Base-by-base conservation (phyloP, 1,284 basidiomycete genomes). In the Cerrena zonata region DNA sequence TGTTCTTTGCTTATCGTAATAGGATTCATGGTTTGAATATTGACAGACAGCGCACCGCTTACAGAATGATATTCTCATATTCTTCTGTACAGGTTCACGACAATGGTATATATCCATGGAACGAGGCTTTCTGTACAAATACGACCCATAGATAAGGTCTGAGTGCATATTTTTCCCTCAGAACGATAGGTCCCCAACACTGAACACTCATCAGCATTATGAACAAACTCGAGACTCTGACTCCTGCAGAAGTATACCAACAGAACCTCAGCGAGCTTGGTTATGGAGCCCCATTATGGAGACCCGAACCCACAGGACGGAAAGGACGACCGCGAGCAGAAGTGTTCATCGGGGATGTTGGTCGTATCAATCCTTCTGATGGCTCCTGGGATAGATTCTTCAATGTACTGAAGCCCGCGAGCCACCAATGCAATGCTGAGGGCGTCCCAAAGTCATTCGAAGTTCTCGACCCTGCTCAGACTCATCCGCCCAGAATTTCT, bases 261-360 rank as follows among this genome's bases (percentile, higher is more conserved):
- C 12, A 50, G 13, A 39, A 57, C 39, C 53, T 64, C 7, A 45
- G 39, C 10, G 39, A 26, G 13, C 50, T 39, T n/a, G 53, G 54
- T 2, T 38, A 61, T 15, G 62, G 62, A 2, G 52, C 54, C 24
- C 60, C 62, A 2, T 38, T 62, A 12, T 62, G 62, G 61, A 10
- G 44, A 4, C 62, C 62, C 0, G 60, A 64, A 24, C 54, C 53
- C 2, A 49, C 50, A 15, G 40, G 24, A 0, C 12, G 49, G 1
- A 46, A 42, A 11, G n/a, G n/a, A n/a, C n/a, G n/a, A n/a, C 15
- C 30, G 15, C 15, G 15, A 7, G 36, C 47, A 24, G 54, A 56
- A 30, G 50, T 60, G 5, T 10, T 49, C 21, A 53, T 61, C 15
- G 62, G 61, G 3, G 62, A 63, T 52, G 60, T 64, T 5, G 61